Percentiles rank a stretch among this genome's conserved stretches.
These are phyloP conservation scores for Curvularia eragrostidis DNA, from an alignment of 2,329 filamentous ascomycete species.

Conservation along the genomic window DNA sequence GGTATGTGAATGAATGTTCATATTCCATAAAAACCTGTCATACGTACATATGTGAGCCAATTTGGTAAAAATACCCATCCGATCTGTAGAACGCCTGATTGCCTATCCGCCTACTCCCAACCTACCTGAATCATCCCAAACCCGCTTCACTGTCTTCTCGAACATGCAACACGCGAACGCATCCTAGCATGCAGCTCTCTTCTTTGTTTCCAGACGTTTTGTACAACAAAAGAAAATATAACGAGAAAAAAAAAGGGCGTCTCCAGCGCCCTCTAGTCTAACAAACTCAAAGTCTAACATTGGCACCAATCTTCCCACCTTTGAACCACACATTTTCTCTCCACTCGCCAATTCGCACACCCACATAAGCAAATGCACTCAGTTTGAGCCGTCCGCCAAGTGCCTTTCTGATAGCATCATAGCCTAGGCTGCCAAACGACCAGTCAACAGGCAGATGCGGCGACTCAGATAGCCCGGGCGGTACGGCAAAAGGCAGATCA, in stretches of 20 bases:
- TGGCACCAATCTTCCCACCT: conserved; percentile 56
- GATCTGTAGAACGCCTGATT: neutral
- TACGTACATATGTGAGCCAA: neutral
- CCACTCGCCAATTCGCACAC: conserved; percentile 77
- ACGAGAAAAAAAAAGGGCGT: neutral
- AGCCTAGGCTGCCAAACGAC: conserved; percentile 78
- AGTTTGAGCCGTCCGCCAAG: conserved; percentile 81
- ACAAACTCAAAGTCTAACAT: conserved; percentile 50
- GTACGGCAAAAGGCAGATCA: conserved; percentile 74
- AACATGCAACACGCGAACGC: neutral
- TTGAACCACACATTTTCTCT: conserved; percentile 65
- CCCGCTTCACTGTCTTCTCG: neutral
- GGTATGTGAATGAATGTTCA: neutral
- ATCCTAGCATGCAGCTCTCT: neutral
- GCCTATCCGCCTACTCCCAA: neutral
- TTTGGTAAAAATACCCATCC: conserved; percentile 1
- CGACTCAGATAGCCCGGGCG: conserved; percentile 74
- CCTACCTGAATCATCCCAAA: neutral
- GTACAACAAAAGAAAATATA: neutral
- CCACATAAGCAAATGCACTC: conserved; percentile 78
- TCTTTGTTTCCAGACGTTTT: neutral
- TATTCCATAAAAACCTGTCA: neutral
- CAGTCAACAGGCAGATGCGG: conserved; percentile 84
- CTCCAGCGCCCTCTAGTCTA: neutral
- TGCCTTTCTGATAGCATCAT: conserved; percentile 79